Conservation (phyloP, 352 stramenopile genomes). For the Pythium aphanidermatum region DNA sequence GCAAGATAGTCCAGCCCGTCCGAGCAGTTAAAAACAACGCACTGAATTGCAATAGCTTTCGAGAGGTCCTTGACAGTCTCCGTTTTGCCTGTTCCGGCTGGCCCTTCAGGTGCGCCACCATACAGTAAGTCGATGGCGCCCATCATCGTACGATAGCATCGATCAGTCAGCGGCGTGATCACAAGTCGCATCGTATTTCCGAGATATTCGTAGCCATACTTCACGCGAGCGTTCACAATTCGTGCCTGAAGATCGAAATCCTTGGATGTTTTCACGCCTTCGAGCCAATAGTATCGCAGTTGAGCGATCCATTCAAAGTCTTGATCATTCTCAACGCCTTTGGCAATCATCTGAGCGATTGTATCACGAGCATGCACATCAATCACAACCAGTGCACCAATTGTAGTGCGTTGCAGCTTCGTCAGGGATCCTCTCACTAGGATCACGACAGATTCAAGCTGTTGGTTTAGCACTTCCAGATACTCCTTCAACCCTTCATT, state of each 20-base stretch:
- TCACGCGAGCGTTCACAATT: constrained; percentile 85
- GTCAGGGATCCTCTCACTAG: constrained; percentile 89
- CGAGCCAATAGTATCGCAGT: constrained; percentile 91
- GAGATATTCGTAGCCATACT: constrained; percentile 89
- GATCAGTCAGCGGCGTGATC: constrained; percentile 87
- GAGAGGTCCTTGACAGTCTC: constrained; percentile 84
- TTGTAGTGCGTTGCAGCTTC: constrained; percentile 89
- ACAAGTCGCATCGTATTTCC: constrained; percentile 83
- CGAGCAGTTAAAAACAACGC: constrained; percentile 87
- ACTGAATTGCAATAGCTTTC: constrained; percentile 86
- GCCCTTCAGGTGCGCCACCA: constrained; percentile 77
- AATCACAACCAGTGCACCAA: constrained; percentile 90
- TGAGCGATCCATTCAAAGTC: constrained; percentile 94
- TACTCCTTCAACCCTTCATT: constrained; percentile 73
- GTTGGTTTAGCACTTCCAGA: constrained; percentile 74
- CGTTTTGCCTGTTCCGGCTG: constrained; percentile 80
- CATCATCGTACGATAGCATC: constrained; percentile 88
- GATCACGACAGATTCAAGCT: constrained; percentile 89
- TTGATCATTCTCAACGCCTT: constrained; percentile 77
- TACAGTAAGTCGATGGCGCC: constrained; percentile 87
- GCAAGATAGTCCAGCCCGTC: constrained; percentile 75
- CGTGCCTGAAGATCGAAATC: constrained; percentile 76
- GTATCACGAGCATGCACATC: constrained; percentile 92
- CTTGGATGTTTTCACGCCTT: constrained; percentile 42
- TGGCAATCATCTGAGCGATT: constrained; percentile 90